Conservation (phyloP, 495 filamentous ascomycete genomes). For the Penicilliopsis zonata region DNA sequence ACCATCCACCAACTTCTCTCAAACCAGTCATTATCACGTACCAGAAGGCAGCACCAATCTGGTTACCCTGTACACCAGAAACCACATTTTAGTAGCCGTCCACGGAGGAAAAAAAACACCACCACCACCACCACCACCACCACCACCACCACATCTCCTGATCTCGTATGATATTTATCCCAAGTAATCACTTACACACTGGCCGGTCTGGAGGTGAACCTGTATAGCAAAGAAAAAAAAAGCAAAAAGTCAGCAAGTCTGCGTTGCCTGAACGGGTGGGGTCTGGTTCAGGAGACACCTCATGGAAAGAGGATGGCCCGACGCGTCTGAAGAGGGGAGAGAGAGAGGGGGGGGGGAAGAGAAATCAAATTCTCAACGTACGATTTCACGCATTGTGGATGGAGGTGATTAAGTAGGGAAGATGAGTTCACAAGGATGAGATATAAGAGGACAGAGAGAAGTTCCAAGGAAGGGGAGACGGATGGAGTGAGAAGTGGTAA, state of each 20-base stretch:
- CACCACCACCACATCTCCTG: constrained; percentile 3
- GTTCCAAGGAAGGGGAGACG: constrained; percentile 11
- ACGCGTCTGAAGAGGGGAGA: constrained; percentile 22
- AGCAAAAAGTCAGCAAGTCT: constrained; percentile 24
- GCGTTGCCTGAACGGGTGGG: constrained; percentile 28
- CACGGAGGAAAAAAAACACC: constrained; percentile 1
- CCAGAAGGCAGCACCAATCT: constrained; percentile 99
- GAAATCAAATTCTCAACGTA: no score
- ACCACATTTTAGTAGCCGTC: constrained; percentile 15
- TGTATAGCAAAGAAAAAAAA: constrained; percentile 33
- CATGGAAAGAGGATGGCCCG: constrained; percentile 15
- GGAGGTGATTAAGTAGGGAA: constrained; percentile 15
- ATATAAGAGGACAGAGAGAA: constrained; percentile 13
- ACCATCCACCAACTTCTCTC: constrained; percentile 11
- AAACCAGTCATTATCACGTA: constrained; percentile 26
- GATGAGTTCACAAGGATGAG: no score
- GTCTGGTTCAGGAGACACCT: constrained; percentile 25
- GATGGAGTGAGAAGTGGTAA: constrained; percentile 7
- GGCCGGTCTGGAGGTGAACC: constrained; percentile 98
- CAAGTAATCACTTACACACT: constrained; percentile 61
- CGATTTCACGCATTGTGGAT: constrained; percentile 89
- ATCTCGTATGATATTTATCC: constrained; percentile 4
- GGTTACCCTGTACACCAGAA: constrained; percentile 68
- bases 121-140: no score
- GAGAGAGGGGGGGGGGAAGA: constrained; percentile 13